phyloP scores from a whole-genome alignment of 1,284 basidiomycete genomes.

The Melampsora americana region DNA sequence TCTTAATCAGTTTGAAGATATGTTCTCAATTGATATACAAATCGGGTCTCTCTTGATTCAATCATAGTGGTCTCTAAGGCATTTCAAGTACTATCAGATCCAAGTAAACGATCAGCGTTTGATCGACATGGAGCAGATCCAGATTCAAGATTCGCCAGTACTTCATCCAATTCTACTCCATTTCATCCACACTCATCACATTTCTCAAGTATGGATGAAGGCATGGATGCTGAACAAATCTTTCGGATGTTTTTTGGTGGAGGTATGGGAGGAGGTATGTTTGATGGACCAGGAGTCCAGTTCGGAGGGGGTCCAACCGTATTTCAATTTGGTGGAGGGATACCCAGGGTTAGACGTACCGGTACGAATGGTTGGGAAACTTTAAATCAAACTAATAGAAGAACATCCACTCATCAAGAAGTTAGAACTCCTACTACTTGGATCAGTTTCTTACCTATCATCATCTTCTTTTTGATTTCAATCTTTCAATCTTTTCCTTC shows the following conservation, averaged over 20 bases:
- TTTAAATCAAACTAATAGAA: background rate
- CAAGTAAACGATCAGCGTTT: slow-evolving; percentile 83
- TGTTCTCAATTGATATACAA: slow-evolving; percentile 9
- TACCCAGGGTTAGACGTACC: slow-evolving; percentile 56
- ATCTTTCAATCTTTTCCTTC: slow-evolving; percentile 77
- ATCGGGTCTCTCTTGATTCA: slow-evolving; percentile 39
- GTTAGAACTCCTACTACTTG: slow-evolving; percentile 53
- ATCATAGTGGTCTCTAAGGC: slow-evolving; percentile 90
- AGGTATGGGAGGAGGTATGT: slow-evolving; percentile 57
- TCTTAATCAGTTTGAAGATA: slow-evolving; percentile 36
- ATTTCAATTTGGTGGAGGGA: slow-evolving; percentile 60
- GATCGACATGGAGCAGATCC: slow-evolving; percentile 83
- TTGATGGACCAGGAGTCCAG: slow-evolving; percentile 56
- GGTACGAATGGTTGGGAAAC: background rate
- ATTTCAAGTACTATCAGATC: slow-evolving; percentile 88
- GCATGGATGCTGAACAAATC: slow-evolving; percentile 89
- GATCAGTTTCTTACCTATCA: slow-evolving; percentile 79
- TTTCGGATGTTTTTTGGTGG: slow-evolving; percentile 99
- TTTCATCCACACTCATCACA: slow-evolving; percentile 50
- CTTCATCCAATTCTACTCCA: slow-evolving; percentile 56
- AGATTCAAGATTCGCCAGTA: slow-evolving; percentile 70
- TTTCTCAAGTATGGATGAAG: slow-evolving; percentile 62
- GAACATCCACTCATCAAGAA: slow-evolving; percentile 1
- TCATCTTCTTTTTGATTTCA: slow-evolving; percentile 78
- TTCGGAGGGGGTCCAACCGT: slow-evolving; percentile 56